Evolutionary conservation across 805 yeast species (phyloP).

Genomic region (Wickerhamiella slavikovae): DNA sequence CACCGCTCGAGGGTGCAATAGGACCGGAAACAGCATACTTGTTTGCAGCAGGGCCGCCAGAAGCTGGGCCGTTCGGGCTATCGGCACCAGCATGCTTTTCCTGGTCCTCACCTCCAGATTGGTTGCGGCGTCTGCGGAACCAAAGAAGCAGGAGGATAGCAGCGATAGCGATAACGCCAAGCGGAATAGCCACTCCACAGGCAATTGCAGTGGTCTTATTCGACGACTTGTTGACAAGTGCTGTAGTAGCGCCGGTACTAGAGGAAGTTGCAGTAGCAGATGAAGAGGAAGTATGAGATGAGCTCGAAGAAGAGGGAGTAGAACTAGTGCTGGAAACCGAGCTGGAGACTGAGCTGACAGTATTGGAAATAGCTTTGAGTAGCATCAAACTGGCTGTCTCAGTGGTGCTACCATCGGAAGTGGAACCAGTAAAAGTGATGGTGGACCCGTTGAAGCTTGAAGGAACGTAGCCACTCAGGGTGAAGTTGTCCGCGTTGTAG

Average conservation of each 20-base stretch:
- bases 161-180: conserved; percentile 28
- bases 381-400: conserved; percentile 25
- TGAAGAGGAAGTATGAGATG: conserved; percentile 14
- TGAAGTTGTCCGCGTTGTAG: conserved; percentile 36
- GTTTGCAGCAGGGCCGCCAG: conserved; percentile 1
- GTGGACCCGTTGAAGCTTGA: conserved; percentile 21
- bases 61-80: conserved; percentile 8
- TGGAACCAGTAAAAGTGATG: conserved; percentile 30
- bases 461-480: conserved; percentile 51
- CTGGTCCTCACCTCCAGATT: conserved; percentile 4
- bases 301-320: conserved; percentile 14
- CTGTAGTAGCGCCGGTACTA: conserved; percentile 15
- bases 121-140: conserved; percentile 26
- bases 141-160: conserved; percentile 30
- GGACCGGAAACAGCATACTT: conserved; percentile 10
- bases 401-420: conserved; percentile 20
- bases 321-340: conserved; percentile 10
- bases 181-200: conserved; percentile 71
- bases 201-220: conserved; percentile 56
- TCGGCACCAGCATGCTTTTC: background rate
- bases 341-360: too few species aligned
- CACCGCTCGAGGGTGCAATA: conserved; percentile 9
- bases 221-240: conserved; percentile 8
- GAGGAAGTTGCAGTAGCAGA: conserved; percentile 17
- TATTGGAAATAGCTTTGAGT: conserved; percentile 29